phyloP scores from a whole-genome alignment of 2,329 filamentous ascomycete species.

The Sclerotinia nivalis region DNA sequence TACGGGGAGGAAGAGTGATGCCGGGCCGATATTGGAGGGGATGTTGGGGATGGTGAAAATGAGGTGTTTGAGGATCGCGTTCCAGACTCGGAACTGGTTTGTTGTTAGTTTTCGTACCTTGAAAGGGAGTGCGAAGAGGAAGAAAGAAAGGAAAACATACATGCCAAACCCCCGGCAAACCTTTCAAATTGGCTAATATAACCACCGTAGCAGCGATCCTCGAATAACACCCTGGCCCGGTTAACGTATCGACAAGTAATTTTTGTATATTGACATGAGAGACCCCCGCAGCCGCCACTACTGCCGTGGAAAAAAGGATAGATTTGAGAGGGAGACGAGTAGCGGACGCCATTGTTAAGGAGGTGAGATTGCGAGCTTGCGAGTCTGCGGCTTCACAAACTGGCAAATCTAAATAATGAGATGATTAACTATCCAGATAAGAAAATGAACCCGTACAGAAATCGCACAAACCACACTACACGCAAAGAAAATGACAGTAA shows the following conservation, averaged over 20 bases:
- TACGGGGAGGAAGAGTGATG: conserved; percentile 59
- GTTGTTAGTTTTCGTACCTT: background rate
- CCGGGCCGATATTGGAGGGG: conserved; percentile 39
- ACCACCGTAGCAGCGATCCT: conserved; percentile 42
- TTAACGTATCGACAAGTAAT: conserved; percentile 33
- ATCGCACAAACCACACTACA: no score
- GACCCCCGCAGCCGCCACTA: conserved; percentile 30
- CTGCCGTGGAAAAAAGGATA: conserved; percentile 32
- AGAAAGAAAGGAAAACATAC: conserved; percentile 44
- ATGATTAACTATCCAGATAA: background rate
- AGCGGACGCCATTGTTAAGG: conserved; percentile 39
- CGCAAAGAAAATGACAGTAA: background rate
- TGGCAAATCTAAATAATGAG: background rate
- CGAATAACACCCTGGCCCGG: conserved; percentile 39
- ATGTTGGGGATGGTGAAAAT: conserved; percentile 45
- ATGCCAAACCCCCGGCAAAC: conserved; percentile 60
- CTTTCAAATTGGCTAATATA: conserved; percentile 57
- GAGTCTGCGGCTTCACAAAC: background rate
- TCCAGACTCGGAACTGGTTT: conserved; percentile 49
- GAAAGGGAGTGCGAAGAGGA: no score
- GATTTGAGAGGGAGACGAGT: conserved; percentile 37
- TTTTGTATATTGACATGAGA: conserved; percentile 33
- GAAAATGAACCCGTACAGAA: background rate
- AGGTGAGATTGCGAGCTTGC: background rate
- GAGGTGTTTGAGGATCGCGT: conserved; percentile 49